Evolutionary conservation across 805 yeast genomes (phyloP).

Genomic region (Citeromyces nyonsensis): DNA sequence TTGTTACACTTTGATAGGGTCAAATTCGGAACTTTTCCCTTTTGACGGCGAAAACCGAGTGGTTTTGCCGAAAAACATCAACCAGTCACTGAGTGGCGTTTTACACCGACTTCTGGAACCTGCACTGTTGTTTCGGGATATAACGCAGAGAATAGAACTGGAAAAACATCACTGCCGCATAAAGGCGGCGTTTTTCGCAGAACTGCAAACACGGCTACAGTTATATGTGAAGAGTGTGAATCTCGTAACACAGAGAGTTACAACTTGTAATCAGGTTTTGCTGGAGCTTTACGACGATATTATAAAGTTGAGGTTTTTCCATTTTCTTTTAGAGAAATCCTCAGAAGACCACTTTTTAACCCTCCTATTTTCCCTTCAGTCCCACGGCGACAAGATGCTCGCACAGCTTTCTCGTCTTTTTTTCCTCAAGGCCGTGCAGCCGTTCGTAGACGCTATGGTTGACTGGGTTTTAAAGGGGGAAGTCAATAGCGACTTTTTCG

Average conservation of each 20-base stretch:
- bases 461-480: conserved; percentile 64
- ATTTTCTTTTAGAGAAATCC: conserved; percentile 23
- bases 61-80: conserved; percentile 33
- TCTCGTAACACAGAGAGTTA: conserved; percentile 11
- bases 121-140: conserved; percentile 43
- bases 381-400: conserved; percentile 51
- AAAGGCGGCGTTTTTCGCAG: conserved; percentile 43
- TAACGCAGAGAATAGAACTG: conserved; percentile 16
- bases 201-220: conserved; percentile 19
- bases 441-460: conserved; percentile 44
- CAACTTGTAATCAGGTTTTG: conserved; percentile 17
- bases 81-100: conserved; percentile 39
- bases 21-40: conserved; percentile 41
- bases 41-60: conserved; percentile 18
- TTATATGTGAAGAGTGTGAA: conserved; percentile 21
- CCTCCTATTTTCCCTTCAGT: conserved; percentile 27
- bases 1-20: conserved; percentile 42
- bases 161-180: conserved; percentile 27
- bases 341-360: conserved; percentile 32
- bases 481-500: conserved; percentile 39
- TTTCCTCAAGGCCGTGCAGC: conserved; percentile 28
- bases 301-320: conserved; percentile 40
- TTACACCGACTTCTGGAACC: conserved; percentile 52
- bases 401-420: conserved; percentile 23
- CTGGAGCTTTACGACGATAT: conserved; percentile 32